These are phyloP conservation scores for Coniella lustricola DNA, from an alignment of 2,329 filamentous ascomycete genomes.

Conservation along the genomic window DNA sequence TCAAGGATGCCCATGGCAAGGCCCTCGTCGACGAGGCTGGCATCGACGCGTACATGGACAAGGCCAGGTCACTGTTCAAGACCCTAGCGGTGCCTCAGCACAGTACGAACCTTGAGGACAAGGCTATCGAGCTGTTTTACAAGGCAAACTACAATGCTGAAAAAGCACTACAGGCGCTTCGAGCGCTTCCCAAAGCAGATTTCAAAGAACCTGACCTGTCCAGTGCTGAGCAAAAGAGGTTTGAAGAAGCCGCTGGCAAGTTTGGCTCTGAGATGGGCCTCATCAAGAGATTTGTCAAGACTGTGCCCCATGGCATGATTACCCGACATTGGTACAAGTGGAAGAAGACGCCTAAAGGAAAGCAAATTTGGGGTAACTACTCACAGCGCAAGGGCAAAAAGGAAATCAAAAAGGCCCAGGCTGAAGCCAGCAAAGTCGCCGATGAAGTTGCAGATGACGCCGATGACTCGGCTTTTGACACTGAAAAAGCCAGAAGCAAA, in stretches of 20 bases:
- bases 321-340: constrained; percentile 95
- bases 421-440: constrained; percentile 66
- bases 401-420: constrained; percentile 68
- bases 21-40: constrained; percentile 29
- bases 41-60: constrained; percentile 70
- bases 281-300: constrained; percentile 80
- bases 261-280: constrained; percentile 84
- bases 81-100: constrained; percentile 63
- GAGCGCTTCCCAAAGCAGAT: constrained; percentile 59
- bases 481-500: constrained; percentile 69
- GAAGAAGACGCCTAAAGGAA: constrained; percentile 88
- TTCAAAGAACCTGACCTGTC: constrained; percentile 81
- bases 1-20: constrained; percentile 13
- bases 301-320: constrained; percentile 69
- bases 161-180: constrained; percentile 62
- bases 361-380: constrained; percentile 84
- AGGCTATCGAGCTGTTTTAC: constrained; percentile 68
- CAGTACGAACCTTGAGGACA: constrained; percentile 82
- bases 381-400: constrained; percentile 85
- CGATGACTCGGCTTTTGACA: constrained; percentile 94
- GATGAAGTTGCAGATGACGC: constrained; percentile 89
- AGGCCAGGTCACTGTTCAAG: constrained; percentile 57
- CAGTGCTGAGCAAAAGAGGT: constrained; percentile 74
- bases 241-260: constrained; percentile 84
- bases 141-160: constrained; percentile 64